Conservation (phyloP, 768 basidiomycete genomes). For the Dioszegia hungarica region DNA sequence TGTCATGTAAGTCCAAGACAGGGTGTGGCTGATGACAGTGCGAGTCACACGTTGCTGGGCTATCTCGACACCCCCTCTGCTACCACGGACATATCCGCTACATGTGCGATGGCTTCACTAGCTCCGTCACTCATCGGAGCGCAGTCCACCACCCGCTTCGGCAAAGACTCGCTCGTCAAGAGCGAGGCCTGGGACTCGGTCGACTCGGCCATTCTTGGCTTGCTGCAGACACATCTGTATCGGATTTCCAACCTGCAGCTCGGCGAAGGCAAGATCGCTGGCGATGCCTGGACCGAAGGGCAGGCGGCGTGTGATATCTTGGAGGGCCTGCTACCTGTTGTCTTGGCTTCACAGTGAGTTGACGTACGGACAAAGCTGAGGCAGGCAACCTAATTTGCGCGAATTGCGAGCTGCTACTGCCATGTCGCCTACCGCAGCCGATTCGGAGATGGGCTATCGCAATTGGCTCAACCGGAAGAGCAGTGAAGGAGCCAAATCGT, state of each 20-base stretch:
- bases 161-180: conserved; percentile 6
- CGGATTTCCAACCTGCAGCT: conserved; percentile 17
- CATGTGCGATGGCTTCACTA: conserved; percentile 27
- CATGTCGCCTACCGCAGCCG: not conserved
- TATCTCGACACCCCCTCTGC: conserved; percentile 15
- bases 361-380: not conserved
- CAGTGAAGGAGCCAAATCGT: not conserved
- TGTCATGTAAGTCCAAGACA: conserved; percentile 24
- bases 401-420: not conserved
- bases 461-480: not conserved
- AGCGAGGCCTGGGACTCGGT: conserved; percentile 34
- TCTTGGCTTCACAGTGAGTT: conserved; percentile 27
- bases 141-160: conserved; percentile 23
- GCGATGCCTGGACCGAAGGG: conserved; percentile 39
- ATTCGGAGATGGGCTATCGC: not conserved
- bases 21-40: conserved; percentile 11
- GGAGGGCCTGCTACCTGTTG: conserved; percentile 20
- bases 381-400: not conserved
- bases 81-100: conserved; percentile 2
- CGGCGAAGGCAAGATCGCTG: conserved; percentile 13
- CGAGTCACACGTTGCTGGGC: conserved; percentile 21
- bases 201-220: conserved; percentile 38
- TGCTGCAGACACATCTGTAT: conserved; percentile 45
- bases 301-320: conserved; percentile 34
- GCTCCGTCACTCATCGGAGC: conserved; percentile 34